Base-by-base conservation (phyloP, 805 yeast species). In the Candida glaebosa region DNA sequence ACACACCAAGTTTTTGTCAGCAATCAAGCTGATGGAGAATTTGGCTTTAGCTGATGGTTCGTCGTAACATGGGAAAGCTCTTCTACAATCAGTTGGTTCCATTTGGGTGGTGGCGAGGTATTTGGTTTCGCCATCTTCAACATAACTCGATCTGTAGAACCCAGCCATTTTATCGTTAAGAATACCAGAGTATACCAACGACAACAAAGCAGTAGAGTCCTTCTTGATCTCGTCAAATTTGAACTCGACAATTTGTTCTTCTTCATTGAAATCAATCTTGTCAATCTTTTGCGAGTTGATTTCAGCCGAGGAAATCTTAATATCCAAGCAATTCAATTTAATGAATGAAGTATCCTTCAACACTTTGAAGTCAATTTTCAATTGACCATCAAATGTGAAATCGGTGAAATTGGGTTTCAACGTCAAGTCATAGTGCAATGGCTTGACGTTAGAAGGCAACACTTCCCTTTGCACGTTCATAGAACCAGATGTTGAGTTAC, bases 1-100 rank as follows among this genome's bases (percentile, higher is more conserved):
- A 51, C 81, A 78, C 32, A 83, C 81, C 51, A 80, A 67, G 24
- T 69, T 58, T 47, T 70, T 67, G 48, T 73, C 73, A 37, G 84
- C 76, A 44, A 83, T 70, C 57, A 86, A 69, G 30, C 81, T 66
- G 44, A 86, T 69, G 42, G 79, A 82, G 54, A 82, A 86, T 38
- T 79, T 71, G 18, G 93, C 87, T 66, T 86, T 86, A 45, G 83
- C 73, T 42, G 85, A 79, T 17, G 95, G 95, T 60, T 85, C 93
- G 62, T 86, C 95, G 54, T 82, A 84, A 57, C 85, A 84, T 25
- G 95, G 95, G 73, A 86, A 86, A 7, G 93, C 93, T 54, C 88
- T 76, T 54, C 95, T 79, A 52, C 91, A 87, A 57, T 86, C 93
- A 16, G 91, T 83, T 18, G 95, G 82, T 66, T 86, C 95, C 79